These are phyloP conservation scores for Rhodamnia rubescens DNA, from an alignment of 345 rosid genomes.

Conservation along the genomic window DNA sequence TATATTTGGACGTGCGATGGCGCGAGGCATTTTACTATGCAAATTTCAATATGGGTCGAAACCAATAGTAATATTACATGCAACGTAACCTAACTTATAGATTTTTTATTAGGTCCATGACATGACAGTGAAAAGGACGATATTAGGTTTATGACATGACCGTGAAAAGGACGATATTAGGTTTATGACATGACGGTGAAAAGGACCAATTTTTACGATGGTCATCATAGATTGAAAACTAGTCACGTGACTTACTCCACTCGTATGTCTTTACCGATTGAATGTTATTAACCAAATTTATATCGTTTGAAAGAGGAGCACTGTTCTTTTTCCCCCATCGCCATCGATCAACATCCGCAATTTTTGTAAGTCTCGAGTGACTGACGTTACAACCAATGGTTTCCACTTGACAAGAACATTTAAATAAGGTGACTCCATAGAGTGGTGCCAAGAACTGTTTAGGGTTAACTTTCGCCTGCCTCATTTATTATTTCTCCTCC, in stretches of 20 bases:
- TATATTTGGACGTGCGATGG: rapidly evolving
- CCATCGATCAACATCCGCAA: background rate
- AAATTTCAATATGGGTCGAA: background rate
- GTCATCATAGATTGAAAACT: background rate
- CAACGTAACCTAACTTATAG: background rate
- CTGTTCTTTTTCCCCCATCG: background rate
- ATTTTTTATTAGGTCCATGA: background rate
- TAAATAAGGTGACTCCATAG: background rate
- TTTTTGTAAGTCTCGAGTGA: background rate
- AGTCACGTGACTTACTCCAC: background rate
- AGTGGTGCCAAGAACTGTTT: background rate
- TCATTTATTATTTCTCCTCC: background rate
- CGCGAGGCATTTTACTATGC: rapidly evolving
- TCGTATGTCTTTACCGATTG: background rate
- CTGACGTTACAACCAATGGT: background rate
- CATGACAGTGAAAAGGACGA: background rate
- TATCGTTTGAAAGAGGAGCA: background rate
- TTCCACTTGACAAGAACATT: background rate
- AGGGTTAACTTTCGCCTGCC: background rate
- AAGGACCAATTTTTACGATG: background rate
- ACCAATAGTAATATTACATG: background rate
- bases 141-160: background rate
- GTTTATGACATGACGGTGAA: background rate
- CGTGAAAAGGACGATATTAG: background rate
- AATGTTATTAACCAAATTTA: background rate